Evolutionary conservation across 331 rosid genomes (phyloP).

Genomic region (Arachis monticola): DNA sequence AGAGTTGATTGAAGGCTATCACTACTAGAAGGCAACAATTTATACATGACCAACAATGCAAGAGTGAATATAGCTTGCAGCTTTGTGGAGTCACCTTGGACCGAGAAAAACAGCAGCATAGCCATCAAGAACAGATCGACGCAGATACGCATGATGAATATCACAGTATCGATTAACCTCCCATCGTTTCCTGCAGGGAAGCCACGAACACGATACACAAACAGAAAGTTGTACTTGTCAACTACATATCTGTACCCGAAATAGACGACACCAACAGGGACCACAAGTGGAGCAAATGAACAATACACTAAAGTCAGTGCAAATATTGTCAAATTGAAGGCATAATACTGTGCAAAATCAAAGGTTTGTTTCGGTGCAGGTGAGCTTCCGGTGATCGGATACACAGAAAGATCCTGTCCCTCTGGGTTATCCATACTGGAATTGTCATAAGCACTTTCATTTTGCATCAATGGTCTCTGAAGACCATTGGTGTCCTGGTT

Average conservation of each 20-base stretch:
- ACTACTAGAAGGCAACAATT: slow-evolving; percentile 68
- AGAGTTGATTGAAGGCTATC: slow-evolving; percentile 68
- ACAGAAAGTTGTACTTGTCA: slow-evolving; percentile 94
- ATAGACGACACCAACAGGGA: slow-evolving; percentile 88
- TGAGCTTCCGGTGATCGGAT: slow-evolving; percentile 80
- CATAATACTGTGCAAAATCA: slow-evolving; percentile 97
- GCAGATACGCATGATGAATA: slow-evolving; percentile 88
- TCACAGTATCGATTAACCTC: slow-evolving; percentile 86
- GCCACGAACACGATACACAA: slow-evolving; percentile 87
- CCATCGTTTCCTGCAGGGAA: slow-evolving; percentile 99
- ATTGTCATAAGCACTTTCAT: slow-evolving; percentile 50
- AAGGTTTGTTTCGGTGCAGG: slow-evolving; percentile 88
- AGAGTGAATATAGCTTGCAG: slow-evolving; percentile 97
- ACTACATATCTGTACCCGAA: slow-evolving; percentile 98
- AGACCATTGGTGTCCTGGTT: slow-evolving; percentile 73
- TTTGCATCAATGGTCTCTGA: slow-evolving; percentile 66
- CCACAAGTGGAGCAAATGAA: slow-evolving; percentile 91
- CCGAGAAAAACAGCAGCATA: slow-evolving; percentile 95
- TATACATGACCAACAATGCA: slow-evolving; percentile 72
- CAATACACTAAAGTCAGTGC: slow-evolving; percentile 89
- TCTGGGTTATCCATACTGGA: slow-evolving; percentile 55
- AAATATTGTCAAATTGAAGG: slow-evolving; percentile 89
- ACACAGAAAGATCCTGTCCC: slow-evolving; percentile 80
- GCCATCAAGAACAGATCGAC: slow-evolving; percentile 81
- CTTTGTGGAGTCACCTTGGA: slow-evolving; percentile 90